Conservation (phyloP, 176 grass and related monocot species). For the Dendrocalamus sinicus region DNA sequence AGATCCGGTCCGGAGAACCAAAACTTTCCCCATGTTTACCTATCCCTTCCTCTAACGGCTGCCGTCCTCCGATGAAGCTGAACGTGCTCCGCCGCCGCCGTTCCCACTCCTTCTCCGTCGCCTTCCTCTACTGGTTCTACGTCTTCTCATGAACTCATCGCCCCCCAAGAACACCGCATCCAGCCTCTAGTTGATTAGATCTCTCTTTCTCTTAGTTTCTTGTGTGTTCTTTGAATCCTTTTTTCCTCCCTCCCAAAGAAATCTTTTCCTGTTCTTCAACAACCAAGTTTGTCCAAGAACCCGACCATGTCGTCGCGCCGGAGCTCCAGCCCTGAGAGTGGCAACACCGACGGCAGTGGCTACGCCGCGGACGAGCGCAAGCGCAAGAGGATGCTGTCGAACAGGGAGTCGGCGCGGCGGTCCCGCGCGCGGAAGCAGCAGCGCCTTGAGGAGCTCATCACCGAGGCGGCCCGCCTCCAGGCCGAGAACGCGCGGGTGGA, state of each 20-base stretch:
- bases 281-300: background rate
- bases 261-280: background rate
- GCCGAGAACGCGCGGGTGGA: slow-evolving; percentile 51
- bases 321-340: slow-evolving; percentile 56
- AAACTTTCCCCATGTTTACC: slow-evolving; percentile 42
- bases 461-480: slow-evolving; percentile 55
- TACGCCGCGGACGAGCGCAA: slow-evolving; percentile 56
- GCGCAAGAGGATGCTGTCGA: slow-evolving; percentile 84
- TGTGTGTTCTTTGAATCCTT: background rate
- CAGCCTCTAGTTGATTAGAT: slow-evolving; percentile 24
- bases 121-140: slow-evolving; percentile 88
- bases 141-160: slow-evolving; percentile 74
- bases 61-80: slow-evolving; percentile 59
- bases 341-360: slow-evolving; percentile 26
- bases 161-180: background rate
- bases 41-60: slow-evolving; percentile 48
- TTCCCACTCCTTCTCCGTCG: slow-evolving; percentile 79
- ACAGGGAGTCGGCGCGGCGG: slow-evolving; percentile 71
- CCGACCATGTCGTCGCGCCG: slow-evolving; percentile 50
- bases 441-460: slow-evolving; percentile 62
- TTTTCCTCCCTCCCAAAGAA: background rate
- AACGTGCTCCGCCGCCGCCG: slow-evolving; percentile 52
- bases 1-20: slow-evolving; percentile 16
- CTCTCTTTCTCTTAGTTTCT: background rate
- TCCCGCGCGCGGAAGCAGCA: slow-evolving; percentile 75